phyloP scores from a whole-genome alignment of 2,329 filamentous ascomycete species.

The Emericellopsis cladophorae region DNA sequence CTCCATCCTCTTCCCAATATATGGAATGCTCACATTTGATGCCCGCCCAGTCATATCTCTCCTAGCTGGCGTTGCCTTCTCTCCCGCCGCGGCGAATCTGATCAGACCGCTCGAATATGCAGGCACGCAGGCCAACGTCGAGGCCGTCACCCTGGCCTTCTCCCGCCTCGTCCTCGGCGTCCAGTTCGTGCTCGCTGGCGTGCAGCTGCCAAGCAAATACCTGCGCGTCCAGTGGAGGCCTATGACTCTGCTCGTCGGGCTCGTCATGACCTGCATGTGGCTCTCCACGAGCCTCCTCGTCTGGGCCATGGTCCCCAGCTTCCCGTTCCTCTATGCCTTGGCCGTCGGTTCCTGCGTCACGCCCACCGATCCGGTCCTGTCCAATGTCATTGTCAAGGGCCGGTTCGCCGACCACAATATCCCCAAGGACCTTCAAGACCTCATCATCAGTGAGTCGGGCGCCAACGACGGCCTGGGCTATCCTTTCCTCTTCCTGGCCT shows the following conservation, averaged over 20 bases:
- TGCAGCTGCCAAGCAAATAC: constrained; percentile 78
- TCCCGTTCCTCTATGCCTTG: constrained; percentile 57
- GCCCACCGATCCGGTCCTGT: constrained; percentile 79
- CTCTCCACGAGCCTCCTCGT: constrained; percentile 64
- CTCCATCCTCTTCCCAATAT: background rate
- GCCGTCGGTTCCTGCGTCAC: constrained; percentile 77
- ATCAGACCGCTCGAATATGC: constrained; percentile 69
- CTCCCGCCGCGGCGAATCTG: constrained; percentile 63
- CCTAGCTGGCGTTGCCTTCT: constrained; percentile 67
- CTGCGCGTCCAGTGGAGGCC: constrained; percentile 67
- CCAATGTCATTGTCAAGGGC: constrained; percentile 84
- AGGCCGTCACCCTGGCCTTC: constrained; percentile 71
- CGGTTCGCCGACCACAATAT: constrained; percentile 89
- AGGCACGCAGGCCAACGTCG: constrained; percentile 37
- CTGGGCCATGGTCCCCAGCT: constrained; percentile 60
- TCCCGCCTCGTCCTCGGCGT: constrained; percentile 78
- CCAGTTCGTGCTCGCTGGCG: constrained; percentile 76
- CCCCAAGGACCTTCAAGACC: constrained; percentile 66
- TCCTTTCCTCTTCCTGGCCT: constrained; percentile 31
- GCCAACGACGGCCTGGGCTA: constrained; percentile 50
- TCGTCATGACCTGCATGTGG: constrained; percentile 84
- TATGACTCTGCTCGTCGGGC: constrained; percentile 62
- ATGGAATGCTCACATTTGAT: constrained; percentile 1
- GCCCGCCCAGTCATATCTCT: constrained; percentile 65
- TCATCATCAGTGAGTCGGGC: constrained; percentile 63